Percentiles rank a stretch among this genome's conserved stretches.
Evolutionary conservation across 805 yeast genomes (phyloP).

Genomic region (Lachancea sp.): DNA sequence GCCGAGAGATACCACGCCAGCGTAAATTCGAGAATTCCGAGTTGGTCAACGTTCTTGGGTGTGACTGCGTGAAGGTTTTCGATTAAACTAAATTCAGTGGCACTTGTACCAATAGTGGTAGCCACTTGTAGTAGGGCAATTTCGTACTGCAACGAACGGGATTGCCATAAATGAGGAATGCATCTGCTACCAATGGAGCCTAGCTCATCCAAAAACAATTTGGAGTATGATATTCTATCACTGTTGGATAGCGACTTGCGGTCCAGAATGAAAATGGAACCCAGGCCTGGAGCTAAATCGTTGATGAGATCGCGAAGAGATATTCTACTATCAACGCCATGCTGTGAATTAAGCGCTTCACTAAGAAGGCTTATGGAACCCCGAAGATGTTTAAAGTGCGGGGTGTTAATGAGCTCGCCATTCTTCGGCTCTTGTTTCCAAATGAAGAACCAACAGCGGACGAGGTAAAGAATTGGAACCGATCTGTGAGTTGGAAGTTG

Average conservation of each 20-base stretch:
- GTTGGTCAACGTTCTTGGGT: not conserved
- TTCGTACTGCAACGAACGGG: constrained; percentile 5
- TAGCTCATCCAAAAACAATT: not conserved
- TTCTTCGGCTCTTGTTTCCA: not conserved
- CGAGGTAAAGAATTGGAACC: not conserved
- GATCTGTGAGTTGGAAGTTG: too few relatives aligned
- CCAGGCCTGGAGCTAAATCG: not conserved
- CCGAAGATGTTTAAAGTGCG: too few relatives aligned
- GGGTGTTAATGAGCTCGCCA: not conserved
- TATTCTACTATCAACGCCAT: not conserved
- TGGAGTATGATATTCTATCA: not conserved
- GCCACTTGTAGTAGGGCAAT: not conserved
- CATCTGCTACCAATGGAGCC: not conserved
- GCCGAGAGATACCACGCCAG: not conserved
- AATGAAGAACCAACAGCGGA: not conserved
- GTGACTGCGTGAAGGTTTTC: not conserved
- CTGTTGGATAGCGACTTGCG: not conserved
- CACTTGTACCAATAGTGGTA: not conserved
- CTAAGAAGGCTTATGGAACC: not conserved
- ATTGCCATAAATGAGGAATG: not conserved
- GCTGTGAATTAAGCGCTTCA: not conserved
- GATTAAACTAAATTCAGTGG: not conserved
- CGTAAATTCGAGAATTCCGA: constrained; percentile 2
- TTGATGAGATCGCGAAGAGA: not conserved
- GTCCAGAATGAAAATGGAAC: not conserved